Percentiles rank a stretch among this genome's conserved stretches.
Evolutionary conservation across 371 early-diverging fungal species (phyloP).

Genomic region (Saksenaea vasiformis): DNA sequence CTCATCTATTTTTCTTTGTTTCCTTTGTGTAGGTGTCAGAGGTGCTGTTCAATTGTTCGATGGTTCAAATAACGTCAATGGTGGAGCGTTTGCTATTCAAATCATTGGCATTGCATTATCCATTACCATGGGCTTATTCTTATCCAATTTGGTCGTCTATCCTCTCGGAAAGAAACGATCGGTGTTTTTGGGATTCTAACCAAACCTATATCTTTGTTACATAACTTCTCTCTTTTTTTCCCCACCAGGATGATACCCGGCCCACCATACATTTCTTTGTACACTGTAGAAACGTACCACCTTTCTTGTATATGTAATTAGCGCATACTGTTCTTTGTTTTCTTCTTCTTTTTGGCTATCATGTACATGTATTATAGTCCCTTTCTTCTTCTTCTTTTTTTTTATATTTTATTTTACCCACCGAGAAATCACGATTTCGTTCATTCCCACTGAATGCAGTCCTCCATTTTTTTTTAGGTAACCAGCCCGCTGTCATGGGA

Average conservation of each 20-base stretch:
- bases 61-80: slow-evolving; percentile 21
- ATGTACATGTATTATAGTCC: too few relatives aligned
- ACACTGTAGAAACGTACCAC: background rate
- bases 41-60: slow-evolving; percentile 40
- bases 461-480: too few relatives aligned
- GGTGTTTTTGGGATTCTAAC: slow-evolving; percentile 36
- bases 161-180: slow-evolving; percentile 39
- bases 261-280: background rate
- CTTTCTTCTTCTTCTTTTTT: too few relatives aligned
- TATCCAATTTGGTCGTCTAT: slow-evolving; percentile 38
- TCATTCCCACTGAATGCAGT: too few relatives aligned
- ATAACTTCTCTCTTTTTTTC: background rate
- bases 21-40: slow-evolving; percentile 25
- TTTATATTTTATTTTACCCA: too few relatives aligned
- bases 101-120: slow-evolving; percentile 38
- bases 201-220: background rate
- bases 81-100: slow-evolving; percentile 34
- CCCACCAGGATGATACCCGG: background rate
- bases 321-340: too few relatives aligned
- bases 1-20: background rate
- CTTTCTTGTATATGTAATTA: background rate
- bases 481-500: too few relatives aligned
- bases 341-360: too few relatives aligned
- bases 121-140: slow-evolving; percentile 38
- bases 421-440: too few relatives aligned